phyloP scores from a whole-genome alignment of 2,329 filamentous ascomycete species.

The Penicillium sp. region DNA sequence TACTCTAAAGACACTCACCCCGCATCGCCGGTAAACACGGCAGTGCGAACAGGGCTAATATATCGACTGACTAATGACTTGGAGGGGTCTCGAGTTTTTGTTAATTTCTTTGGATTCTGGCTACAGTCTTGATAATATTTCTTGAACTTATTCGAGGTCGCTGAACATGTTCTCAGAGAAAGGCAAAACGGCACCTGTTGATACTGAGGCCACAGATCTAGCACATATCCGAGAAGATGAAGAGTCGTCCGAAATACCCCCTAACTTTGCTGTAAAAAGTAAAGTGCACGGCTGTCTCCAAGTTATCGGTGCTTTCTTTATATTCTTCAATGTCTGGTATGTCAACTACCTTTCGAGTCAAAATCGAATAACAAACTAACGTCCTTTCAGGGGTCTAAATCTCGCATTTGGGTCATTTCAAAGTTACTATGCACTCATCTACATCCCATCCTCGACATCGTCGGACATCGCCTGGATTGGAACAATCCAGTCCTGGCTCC shows the following conservation, averaged over 20 bases:
- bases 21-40: not conserved
- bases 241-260: not conserved
- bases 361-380: not conserved
- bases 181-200: not conserved
- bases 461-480: constrained; percentile 39
- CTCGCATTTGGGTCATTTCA: constrained; percentile 41
- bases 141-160: not conserved
- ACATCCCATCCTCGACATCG: constrained; percentile 19
- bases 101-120: not conserved
- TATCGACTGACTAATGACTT: not conserved
- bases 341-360: not conserved
- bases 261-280: not conserved
- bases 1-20: not conserved
- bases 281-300: constrained; percentile 6
- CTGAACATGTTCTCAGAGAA: not conserved
- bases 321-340: constrained; percentile 18
- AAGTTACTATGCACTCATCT: constrained; percentile 31
- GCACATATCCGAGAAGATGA: not conserved
- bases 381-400: constrained; percentile 6
- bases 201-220: not conserved
- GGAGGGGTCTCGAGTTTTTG: not conserved
- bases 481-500: constrained; percentile 33
- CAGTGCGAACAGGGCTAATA: not conserved
- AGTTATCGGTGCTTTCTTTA: constrained; percentile 27
- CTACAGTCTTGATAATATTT: not conserved